Evolutionary conservation across 768 basidiomycete genomes (phyloP).

Genomic region (Russula sp.): DNA sequence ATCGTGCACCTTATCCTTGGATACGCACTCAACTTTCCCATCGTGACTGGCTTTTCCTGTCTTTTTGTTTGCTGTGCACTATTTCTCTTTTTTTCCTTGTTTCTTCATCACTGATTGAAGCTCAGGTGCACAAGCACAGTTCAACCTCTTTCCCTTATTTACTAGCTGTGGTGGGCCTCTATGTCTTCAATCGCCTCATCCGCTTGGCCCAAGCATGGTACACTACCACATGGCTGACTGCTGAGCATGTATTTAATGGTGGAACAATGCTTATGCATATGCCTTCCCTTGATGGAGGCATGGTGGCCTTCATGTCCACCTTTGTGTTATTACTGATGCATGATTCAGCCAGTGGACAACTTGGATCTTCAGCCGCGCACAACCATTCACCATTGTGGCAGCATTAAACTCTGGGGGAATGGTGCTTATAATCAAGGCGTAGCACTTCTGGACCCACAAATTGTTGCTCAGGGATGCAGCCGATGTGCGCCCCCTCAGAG

Average conservation of each 20-base stretch:
- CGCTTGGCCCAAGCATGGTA: constrained; percentile 43
- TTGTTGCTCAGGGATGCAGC: constrained; percentile 34
- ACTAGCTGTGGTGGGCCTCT: constrained; percentile 33
- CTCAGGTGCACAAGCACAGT: constrained; percentile 21
- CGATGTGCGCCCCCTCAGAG: constrained; percentile 26
- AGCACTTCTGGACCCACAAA: constrained; percentile 42
- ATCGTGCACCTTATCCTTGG: constrained; percentile 28
- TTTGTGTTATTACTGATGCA: constrained; percentile 39
- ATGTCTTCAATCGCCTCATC: constrained; percentile 38
- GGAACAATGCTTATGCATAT: constrained; percentile 41
- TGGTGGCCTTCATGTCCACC: constrained; percentile 52
- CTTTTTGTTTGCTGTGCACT: constrained; percentile 30
- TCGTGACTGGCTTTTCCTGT: constrained; percentile 31
- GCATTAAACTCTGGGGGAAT: constrained; percentile 38
- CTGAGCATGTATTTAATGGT: constrained; percentile 35
- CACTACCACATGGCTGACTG: constrained; percentile 36
- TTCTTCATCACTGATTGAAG: background rate
- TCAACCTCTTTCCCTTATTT: constrained; percentile 36
- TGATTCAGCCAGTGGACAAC: constrained; percentile 29
- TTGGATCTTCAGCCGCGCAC: constrained; percentile 12
- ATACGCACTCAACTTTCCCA: constrained; percentile 28
- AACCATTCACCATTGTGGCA: constrained; percentile 41
- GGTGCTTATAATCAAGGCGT: constrained; percentile 43
- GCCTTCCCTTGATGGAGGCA: constrained; percentile 44
- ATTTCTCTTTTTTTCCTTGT: background rate